A percentile compares a stretch with the other conserved stretches of the same genome.
phyloP scores from a whole-genome alignment of 768 basidiomycete genomes.

The Rhodotorula taiwanensis region DNA sequence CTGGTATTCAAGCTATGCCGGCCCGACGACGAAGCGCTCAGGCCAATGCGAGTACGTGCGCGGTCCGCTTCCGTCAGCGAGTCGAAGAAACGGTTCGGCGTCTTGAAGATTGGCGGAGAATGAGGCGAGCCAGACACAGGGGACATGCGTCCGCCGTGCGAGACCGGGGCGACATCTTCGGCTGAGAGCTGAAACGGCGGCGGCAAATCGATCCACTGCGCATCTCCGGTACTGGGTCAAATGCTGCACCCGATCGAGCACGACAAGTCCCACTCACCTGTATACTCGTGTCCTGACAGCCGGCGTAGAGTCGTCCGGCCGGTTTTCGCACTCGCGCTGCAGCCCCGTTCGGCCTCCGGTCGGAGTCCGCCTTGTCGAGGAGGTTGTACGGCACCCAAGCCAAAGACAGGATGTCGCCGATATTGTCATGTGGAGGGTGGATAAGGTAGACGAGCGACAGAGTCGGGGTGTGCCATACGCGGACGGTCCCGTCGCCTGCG shows the following conservation, averaged over 20 bases:
- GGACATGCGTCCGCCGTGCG: too few species aligned
- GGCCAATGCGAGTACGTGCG: background rate
- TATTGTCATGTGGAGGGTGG: constrained; percentile 46
- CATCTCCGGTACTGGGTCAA: background rate
- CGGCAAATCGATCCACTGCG: constrained; percentile 35
- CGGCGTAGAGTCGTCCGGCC: constrained; percentile 21
- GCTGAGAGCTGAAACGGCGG: constrained; percentile 20
- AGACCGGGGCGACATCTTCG: too few species aligned
- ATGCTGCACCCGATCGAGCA: background rate
- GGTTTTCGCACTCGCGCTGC: background rate
- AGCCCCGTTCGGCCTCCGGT: too few species aligned
- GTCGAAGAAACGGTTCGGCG: constrained; percentile 40
- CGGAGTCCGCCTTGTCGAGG: background rate
- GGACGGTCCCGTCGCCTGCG: constrained; percentile 44
- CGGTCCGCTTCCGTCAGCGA: constrained; percentile 25
- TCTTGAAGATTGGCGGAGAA: constrained; percentile 31
- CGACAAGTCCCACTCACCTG: background rate
- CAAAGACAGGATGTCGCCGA: constrained; percentile 47
- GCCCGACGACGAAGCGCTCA: background rate
- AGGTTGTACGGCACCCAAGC: constrained; percentile 40
- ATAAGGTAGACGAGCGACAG: constrained; percentile 45
- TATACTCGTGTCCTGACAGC: constrained; percentile 34
- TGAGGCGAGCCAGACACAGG: constrained; percentile 11
- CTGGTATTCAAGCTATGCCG: background rate
- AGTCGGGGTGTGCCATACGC: constrained; percentile 45